Conservation (phyloP, 2,329 filamentous ascomycete genomes). For the Cercospora sp. region DNA sequence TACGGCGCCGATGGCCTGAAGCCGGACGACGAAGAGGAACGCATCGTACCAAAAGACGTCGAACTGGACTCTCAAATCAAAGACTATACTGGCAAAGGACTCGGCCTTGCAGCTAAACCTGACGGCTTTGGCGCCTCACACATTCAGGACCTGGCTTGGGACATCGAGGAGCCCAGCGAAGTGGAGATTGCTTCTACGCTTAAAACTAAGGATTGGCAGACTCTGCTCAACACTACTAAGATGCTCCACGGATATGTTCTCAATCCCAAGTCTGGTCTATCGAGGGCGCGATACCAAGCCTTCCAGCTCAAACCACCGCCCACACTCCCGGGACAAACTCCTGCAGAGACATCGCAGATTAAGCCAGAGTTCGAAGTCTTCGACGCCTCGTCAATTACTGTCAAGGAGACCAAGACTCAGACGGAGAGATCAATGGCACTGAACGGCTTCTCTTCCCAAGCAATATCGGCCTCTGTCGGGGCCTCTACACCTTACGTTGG, state of each 20-base stretch:
- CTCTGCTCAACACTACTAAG: not conserved
- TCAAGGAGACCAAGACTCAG: not conserved
- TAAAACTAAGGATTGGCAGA: not conserved
- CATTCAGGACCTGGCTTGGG: not conserved
- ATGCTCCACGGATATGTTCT: constrained; percentile 9
- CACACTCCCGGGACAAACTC: not conserved
- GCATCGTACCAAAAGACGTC: not conserved
- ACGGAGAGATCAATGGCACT: not conserved
- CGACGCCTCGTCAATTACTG: not conserved
- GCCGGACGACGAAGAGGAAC: not conserved
- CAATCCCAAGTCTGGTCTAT: not conserved
- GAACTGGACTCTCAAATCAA: not conserved
- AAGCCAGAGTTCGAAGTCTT: constrained; percentile 1
- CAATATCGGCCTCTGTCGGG: not conserved
- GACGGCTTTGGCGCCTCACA: not conserved
- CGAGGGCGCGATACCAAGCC: not conserved
- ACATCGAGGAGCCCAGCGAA: not conserved
- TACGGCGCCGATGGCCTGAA: not conserved
- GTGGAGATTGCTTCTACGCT: not conserved
- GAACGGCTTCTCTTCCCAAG: not conserved
- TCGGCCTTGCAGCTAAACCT: not conserved
- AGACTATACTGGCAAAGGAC: not conserved
- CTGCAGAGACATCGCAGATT: not conserved
- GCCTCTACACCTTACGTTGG: not conserved
- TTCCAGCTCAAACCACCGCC: constrained; percentile 1